Conservation (phyloP, 306 rosid species). For the Vigna unguiculata region DNA sequence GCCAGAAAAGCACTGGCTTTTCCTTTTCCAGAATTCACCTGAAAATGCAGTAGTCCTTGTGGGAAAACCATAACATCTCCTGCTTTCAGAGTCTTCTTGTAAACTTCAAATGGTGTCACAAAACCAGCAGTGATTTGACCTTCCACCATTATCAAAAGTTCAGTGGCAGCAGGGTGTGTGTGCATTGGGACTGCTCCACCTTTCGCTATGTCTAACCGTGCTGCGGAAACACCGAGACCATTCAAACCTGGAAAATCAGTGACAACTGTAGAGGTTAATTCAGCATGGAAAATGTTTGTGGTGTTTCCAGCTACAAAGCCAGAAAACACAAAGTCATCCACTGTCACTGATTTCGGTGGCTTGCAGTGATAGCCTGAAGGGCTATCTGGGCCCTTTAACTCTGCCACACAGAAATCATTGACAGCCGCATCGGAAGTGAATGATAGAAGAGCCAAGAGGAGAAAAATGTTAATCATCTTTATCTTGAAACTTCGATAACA, state of each 20-base stretch:
- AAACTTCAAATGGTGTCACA: conserved; percentile 54
- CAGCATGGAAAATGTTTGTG: conserved; percentile 53
- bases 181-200: conserved; percentile 70
- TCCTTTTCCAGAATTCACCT: conserved; percentile 55
- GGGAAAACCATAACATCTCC: conserved; percentile 73
- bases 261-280: conserved; percentile 60
- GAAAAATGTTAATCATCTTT: neutral
- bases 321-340: conserved; percentile 57
- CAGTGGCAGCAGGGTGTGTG: conserved; percentile 70
- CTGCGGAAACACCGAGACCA: conserved; percentile 65
- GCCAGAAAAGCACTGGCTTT: conserved; percentile 51
- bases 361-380: conserved; percentile 65
- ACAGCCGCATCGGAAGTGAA: conserved; percentile 43
- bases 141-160: conserved; percentile 50
- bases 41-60: conserved; percentile 71
- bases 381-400: conserved; percentile 50
- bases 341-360: conserved; percentile 46
- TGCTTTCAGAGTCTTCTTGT: conserved; percentile 47
- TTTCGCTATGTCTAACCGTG: conserved; percentile 57
- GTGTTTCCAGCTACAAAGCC: conserved; percentile 55
- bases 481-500: neutral
- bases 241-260: conserved; percentile 64
- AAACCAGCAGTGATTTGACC: conserved; percentile 66
- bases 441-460: conserved; percentile 7
- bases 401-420: conserved; percentile 67